phyloP scores from a whole-genome alignment of 2,329 filamentous ascomycete genomes.

The Fusarium sulawesiense region DNA sequence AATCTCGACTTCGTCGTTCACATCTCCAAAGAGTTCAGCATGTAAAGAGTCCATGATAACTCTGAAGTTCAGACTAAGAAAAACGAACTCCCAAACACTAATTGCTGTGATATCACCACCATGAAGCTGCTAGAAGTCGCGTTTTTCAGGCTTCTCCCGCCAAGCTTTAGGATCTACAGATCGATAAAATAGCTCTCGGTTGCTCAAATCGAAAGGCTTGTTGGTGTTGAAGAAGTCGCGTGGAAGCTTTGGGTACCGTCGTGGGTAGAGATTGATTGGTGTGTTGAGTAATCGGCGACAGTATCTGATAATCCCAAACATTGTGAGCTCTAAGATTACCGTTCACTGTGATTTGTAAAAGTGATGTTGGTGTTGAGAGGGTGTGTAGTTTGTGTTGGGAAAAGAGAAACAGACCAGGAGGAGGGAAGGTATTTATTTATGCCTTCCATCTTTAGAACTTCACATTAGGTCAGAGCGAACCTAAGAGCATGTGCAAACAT shows the following conservation, averaged over 20 bases:
- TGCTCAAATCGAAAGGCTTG: neutral
- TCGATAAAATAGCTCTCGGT: neutral
- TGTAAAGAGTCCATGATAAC: slow-evolving; percentile 1
- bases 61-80: neutral
- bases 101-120: neutral
- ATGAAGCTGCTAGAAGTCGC: neutral
- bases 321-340: neutral
- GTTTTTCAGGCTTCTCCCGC: neutral
- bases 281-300: neutral
- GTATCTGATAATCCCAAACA: neutral
- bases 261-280: neutral
- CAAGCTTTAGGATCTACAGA: neutral
- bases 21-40: neutral
- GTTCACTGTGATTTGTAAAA: neutral
- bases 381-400: neutral
- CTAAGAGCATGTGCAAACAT: neutral
- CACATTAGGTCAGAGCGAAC: neutral
- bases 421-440: neutral
- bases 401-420: neutral
- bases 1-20: neutral
- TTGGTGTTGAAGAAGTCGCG: neutral
- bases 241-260: neutral
- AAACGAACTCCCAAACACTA: neutral
- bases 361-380: neutral
- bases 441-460: neutral